phyloP scores from a whole-genome alignment of 176 grass and related monocot genomes.

The Cenchrus fungigraminus region DNA sequence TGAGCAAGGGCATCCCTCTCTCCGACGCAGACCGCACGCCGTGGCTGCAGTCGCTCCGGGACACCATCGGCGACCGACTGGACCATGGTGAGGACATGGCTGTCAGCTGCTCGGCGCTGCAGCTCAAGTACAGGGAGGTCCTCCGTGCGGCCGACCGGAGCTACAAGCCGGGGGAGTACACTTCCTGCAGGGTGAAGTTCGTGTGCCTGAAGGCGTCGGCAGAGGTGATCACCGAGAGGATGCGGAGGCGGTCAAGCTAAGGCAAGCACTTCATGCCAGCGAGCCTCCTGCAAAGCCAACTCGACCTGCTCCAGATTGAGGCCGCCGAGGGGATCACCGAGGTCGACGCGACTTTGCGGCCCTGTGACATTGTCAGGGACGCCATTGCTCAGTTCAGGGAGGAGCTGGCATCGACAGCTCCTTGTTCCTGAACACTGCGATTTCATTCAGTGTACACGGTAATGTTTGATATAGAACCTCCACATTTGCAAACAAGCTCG shows the following conservation, averaged over 20 bases:
- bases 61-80: conserved; percentile 49
- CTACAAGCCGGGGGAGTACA: conserved; percentile 49
- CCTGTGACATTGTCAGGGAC: conserved; percentile 35
- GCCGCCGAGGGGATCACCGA: conserved; percentile 53
- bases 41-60: conserved; percentile 64
- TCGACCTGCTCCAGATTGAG: conserved; percentile 77
- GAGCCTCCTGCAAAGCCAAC: conserved; percentile 71
- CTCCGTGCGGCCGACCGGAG: conserved; percentile 52
- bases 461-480: background rate
- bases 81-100: conserved; percentile 46
- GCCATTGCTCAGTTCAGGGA: conserved; percentile 54
- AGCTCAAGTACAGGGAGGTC: conserved; percentile 72
- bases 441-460: conserved; percentile 1
- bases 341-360: conserved; percentile 40
- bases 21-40: conserved; percentile 60
- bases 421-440: background rate
- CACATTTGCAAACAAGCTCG: background rate
- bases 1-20: conserved; percentile 71
- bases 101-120: conserved; percentile 81
- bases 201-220: conserved; percentile 73
- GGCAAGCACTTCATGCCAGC: conserved; percentile 82
- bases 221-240: conserved; percentile 62
- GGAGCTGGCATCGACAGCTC: conserved; percentile 14
- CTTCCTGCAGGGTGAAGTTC: conserved; percentile 69
- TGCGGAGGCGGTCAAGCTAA: conserved; percentile 52